Evolutionary conservation across 2,329 filamentous ascomycete species (phyloP).

Genomic region (Tricladium varicosporioides): DNA sequence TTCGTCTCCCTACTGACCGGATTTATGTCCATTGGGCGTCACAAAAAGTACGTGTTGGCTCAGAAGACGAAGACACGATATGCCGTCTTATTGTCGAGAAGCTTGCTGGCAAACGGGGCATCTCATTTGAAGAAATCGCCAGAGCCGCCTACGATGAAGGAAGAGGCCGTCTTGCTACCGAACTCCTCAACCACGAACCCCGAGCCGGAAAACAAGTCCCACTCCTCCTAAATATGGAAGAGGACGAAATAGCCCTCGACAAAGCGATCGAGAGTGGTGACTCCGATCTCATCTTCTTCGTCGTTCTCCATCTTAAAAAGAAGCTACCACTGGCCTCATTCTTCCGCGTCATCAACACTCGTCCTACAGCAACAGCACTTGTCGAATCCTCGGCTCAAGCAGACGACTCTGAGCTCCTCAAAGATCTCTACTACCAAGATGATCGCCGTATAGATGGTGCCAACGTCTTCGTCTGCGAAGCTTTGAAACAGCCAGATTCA

Average conservation of each 20-base stretch:
- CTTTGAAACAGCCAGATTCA: slow-evolving; percentile 68
- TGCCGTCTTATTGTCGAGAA: slow-evolving; percentile 85
- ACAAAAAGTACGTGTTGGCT: slow-evolving; percentile 83
- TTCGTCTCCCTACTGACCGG: slow-evolving; percentile 79
- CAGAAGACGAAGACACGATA: slow-evolving; percentile 83
- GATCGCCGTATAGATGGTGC: slow-evolving; percentile 87
- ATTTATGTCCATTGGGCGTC: slow-evolving; percentile 98
- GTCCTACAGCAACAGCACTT: slow-evolving; percentile 82
- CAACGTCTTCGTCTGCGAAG: slow-evolving; percentile 82
- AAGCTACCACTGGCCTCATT: slow-evolving; percentile 88
- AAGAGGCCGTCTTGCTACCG: slow-evolving; percentile 80
- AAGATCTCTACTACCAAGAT: slow-evolving; percentile 97
- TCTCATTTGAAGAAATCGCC: slow-evolving; percentile 94
- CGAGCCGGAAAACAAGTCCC: slow-evolving; percentile 95
- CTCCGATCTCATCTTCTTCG: slow-evolving; percentile 87
- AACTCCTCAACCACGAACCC: slow-evolving; percentile 89
- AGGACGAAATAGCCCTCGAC: slow-evolving; percentile 91
- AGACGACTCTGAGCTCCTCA: slow-evolving; percentile 79
- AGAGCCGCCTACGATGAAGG: slow-evolving; percentile 93
- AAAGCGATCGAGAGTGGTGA: slow-evolving; percentile 96
- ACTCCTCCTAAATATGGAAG: slow-evolving; percentile 88
- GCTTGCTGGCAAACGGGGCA: slow-evolving; percentile 81
- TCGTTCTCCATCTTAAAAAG: slow-evolving; percentile 83
- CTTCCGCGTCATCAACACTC: slow-evolving; percentile 84
- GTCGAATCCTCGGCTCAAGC: slow-evolving; percentile 79